Base-by-base conservation (phyloP, 2,329 filamentous ascomycete species). In the Diaporthe sp. region DNA sequence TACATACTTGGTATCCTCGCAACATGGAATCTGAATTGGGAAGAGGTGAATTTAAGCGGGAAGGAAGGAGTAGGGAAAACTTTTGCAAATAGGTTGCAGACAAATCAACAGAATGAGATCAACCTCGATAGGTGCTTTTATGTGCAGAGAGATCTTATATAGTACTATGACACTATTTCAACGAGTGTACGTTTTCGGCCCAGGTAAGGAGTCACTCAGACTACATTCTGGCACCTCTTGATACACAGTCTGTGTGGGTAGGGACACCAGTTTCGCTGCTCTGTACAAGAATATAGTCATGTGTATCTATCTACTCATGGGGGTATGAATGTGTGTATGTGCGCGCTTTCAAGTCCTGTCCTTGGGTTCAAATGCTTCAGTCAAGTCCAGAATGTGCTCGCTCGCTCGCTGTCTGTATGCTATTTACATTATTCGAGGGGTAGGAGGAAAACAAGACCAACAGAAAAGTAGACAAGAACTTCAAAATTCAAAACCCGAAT, bases 311-410 rank as follows among this genome's bases (percentile, higher is more conserved):
- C 67, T 72, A 71, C 65, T 68, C 13, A 53, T n/a, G 2, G 28
- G 44, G 63, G 60, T 72, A 61, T 71, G 65, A 71, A 55, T n/a
- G 31, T 51, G 28, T 71, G 22, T 58, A 55, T 61, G 37, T 61
- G 67, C 47, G 34, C 42, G 55, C 63, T 53, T 34, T 39, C n/a
- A 65, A 39, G 37, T 10, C 42, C 51, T 12, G 28, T 22, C 51
- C 51, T 17, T 44, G 44, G 25, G n/a, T 39, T 53, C 67, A 72
- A 71, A 75, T 57, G 67, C 53, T 71, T 60, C 73, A 71, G 34
- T 61, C 57, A 75, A 61, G 67, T 63, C 63, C 67, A 72, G 20
- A 37, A 37, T 39, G 42, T 57, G 67, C 67, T 71, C 73, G 73
- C 73, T 74, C 61, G 61, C 61, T 71, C 65, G 65, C 63, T 75